Base-by-base conservation (phyloP, 371 early-diverging fungal species). In the Blastocladiella emersonii region DNA sequence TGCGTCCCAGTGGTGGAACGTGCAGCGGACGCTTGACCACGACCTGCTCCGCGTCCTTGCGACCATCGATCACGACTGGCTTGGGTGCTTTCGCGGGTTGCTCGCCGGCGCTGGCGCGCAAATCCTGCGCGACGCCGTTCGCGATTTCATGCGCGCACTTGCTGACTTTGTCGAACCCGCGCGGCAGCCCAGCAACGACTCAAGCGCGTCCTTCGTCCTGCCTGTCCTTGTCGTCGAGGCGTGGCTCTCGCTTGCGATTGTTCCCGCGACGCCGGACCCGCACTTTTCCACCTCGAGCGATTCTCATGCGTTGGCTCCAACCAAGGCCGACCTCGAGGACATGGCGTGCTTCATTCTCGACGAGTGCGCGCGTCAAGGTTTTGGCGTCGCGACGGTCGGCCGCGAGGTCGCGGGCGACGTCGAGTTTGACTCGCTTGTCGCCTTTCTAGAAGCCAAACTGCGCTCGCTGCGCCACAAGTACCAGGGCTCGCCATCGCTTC, bases 1-100 rank as follows among this genome's bases (percentile, higher is more conserved):
- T 53, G 85, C 87, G 57, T 69, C 74, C 23, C 66, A 72, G 43
- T 95, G 95, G 95, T 92, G 93, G 91, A 75, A 70, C 41, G 74
- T 66, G 10, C 79, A 94, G 27, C 73, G 75, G 21, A 68, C 65
- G 23, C 68, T 93, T 21, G 92, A 95, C 69, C 68, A 66, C 1
- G 80, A 82, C 25, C 61, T 95, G 45, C 74, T 81, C 49, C 64
- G 59, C 3, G 62, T 91, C 27, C 65, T 93, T 34, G 70, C 59
- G 0, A 63, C 66, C 3, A 78, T 95, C 15, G 90, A 95, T 63
- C 66, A 68, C 39, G 73, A 72, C 23, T 93, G 93, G 93, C 75
- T 93, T 2, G 87, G 92, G 34, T 90, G 89, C 1, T 89, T 92
- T 68, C 72, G 70, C 1, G 49, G 48, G 19, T 35, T 66, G 27